phyloP scores from a whole-genome alignment of 208 protist genomes.

The Balamuthia mandrillaris region DNA sequence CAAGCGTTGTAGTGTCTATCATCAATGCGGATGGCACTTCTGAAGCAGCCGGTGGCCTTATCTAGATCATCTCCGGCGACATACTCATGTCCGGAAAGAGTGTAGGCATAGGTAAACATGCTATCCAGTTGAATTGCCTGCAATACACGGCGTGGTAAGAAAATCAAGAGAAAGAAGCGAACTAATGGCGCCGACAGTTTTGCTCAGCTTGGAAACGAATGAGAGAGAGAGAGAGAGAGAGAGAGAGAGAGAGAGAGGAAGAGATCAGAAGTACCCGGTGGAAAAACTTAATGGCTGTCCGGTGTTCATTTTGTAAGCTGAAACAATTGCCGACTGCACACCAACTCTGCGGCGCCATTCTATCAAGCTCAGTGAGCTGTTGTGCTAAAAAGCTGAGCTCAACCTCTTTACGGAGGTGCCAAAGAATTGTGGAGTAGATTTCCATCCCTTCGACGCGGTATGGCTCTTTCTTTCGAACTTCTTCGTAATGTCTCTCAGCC shows the following conservation, averaged over 20 bases:
- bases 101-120: conserved; percentile 86
- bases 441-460: conserved; percentile 63
- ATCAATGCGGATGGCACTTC: conserved; percentile 84
- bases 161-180: conserved; percentile 27
- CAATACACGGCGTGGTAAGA: neutral
- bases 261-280: conserved; percentile 62
- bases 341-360: conserved; percentile 79
- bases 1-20: conserved; percentile 91
- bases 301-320: conserved; percentile 87
- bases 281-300: conserved; percentile 89
- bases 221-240: no score
- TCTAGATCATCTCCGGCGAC: conserved; percentile 86
- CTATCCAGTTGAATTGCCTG: conserved; percentile 79
- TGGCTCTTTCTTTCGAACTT: conserved; percentile 50
- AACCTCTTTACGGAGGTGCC: conserved; percentile 84
- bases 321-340: conserved; percentile 91
- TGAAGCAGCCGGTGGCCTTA: conserved; percentile 84
- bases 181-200: no score
- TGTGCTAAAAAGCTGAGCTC: conserved; percentile 83
- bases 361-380: conserved; percentile 81
- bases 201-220: no score
- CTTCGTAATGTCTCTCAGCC: conserved; percentile 72
- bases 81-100: conserved; percentile 90
- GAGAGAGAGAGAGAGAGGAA: no score
- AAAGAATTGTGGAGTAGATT: conserved; percentile 90